Base-by-base conservation (phyloP, 768 basidiomycete species). In the Pleurotus platypus region DNA sequence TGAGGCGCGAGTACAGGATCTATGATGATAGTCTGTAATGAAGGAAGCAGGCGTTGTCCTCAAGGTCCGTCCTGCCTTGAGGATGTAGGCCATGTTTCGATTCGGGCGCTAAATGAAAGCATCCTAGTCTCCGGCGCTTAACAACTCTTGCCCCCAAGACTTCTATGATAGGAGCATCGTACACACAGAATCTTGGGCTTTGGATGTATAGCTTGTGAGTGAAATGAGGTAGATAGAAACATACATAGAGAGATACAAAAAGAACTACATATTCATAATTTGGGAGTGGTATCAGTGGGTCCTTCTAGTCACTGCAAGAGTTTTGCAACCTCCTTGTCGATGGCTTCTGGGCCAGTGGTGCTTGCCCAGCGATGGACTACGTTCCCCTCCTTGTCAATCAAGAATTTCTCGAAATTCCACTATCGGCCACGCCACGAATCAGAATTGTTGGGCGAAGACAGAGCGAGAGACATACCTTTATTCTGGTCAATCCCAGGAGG, bases 381-480 rank as follows among this genome's bases (percentile, higher is more conserved):
- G 1, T 83, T 80, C 30, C 92, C 91, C 45, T 91, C 75, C 71
- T 84, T 84, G 70, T 93, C 80, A 45, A 95, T 72, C 57, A 95
- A 75, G 76, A 94, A 95, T 69, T 92, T 92, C 71, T 92, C 90
- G 70, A 93, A 93, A 71, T 94, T 94, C 92, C 92, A 94, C 87
- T 90, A 57, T 35, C 40, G 37, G 16, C 22, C 46, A 54, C 53
- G 49, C 53, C 51, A 20, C 15, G 4, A n/a, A 18, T 30, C 37
- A 11, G 22, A 45, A 43, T 2, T 42, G 24, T 3, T 46, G 38
- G 43, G 26, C 24, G 22, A n/a, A 26, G 16, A 55, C 38, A 39
- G 40, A 35, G 22, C 56, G 27, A 37, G 5, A 51, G 18, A 68
- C 75, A 11, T 46, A 86, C 89, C 83, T 92, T 91, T 73, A 92